Base-by-base conservation (phyloP, 768 basidiomycete species). In the Lanmaoa rubissima region DNA sequence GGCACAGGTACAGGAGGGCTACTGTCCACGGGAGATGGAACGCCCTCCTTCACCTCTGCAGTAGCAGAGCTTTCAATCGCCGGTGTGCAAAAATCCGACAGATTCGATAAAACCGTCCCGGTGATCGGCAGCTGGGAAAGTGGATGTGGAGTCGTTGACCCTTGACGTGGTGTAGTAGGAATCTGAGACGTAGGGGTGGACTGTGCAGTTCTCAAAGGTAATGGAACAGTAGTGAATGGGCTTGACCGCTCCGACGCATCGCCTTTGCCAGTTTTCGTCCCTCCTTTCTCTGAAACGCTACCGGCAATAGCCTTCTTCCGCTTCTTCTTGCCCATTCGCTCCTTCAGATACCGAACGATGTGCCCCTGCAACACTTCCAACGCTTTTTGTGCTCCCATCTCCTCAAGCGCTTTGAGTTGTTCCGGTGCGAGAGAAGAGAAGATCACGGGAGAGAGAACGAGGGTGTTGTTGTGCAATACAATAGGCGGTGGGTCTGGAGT, bases 311-410 rank as follows among this genome's bases (percentile, higher is more conserved):
- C 67, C 65, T 65, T 80, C 73, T 54, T 77, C 71, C 71, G 76
- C 71, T 69, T 71, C 53, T 71, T 71, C 57, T 67, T 69, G 13
- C 69, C 65, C 61, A 85, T 82, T 60, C 77, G 78, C 69, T 93
- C 90, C 73, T 94, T 95, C 67, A 94, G 73, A 58, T 86, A 90
- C 52, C 88, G 82, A 42, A 93, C 90, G 69, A 95, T 91, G 64
- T 94, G 89, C 3, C 82, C 85, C 59, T 93, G 92, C 54, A 96
- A 75, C 21, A 92, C 86, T 61, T 84, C 82, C 50, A 96, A 73
- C 7, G 94, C 92, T 61, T 88, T 85, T 68, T 87, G 83, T 0
- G 92, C 90, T 2, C 92, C 92, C 70, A 94, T 82, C 51, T 81
- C 80, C 71, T 94, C 89, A 28, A 95, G 74, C 44, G 88, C 86